These are phyloP conservation scores for Botrytis pseudocinerea DNA, from an alignment of 2,329 filamentous ascomycete genomes.

Conservation along the genomic window DNA sequence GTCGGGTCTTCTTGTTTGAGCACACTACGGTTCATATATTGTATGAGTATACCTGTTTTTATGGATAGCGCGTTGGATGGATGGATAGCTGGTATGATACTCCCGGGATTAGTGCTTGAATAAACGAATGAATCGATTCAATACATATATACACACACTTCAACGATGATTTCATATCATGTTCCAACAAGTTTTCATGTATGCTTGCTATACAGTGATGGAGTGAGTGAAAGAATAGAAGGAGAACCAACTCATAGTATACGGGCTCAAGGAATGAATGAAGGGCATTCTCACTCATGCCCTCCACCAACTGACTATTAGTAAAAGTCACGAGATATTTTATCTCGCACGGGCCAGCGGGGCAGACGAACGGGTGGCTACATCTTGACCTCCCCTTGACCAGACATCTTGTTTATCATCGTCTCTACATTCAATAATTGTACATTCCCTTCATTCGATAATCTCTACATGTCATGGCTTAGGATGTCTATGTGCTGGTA, in stretches of 20 bases:
- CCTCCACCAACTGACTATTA: too few species aligned
- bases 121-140: not conserved
- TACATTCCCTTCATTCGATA: not conserved
- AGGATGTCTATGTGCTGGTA: not conserved
- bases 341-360: not conserved
- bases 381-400: not conserved
- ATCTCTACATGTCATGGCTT: not conserved
- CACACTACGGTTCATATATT: not conserved
- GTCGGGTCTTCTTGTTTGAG: not conserved
- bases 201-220: not conserved
- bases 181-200: not conserved
- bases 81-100: conserved; percentile 6
- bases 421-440: not conserved
- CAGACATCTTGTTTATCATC: not conserved
- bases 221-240: not conserved
- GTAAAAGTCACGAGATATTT: not conserved
- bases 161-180: not conserved
- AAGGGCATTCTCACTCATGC: not conserved
- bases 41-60: not conserved
- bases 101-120: not conserved
- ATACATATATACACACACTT: not conserved
- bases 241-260: not conserved
- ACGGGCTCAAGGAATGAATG: not conserved
- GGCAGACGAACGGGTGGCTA: not conserved
- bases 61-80: not conserved